Conservation (phyloP, 2,329 filamentous ascomycete species). For the Pseudocercospora pini-densiflorae region DNA sequence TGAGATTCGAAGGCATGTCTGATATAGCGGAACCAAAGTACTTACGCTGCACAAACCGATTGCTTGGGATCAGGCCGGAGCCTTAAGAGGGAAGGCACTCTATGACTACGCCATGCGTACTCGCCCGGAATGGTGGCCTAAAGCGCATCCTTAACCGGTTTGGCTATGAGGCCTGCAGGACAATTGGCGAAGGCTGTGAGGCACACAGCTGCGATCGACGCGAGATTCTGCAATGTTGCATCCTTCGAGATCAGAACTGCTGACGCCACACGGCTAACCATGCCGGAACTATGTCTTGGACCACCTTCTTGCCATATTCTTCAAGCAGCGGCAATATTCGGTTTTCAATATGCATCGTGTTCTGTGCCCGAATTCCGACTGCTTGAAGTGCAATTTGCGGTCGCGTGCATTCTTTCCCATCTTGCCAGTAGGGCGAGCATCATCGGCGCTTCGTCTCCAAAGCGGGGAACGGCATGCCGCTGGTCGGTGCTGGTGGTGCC, state of each 20-base stretch:
- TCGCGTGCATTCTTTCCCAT: not conserved
- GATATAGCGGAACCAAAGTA: not conserved
- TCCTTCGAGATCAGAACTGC: not conserved
- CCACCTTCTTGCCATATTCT: too few relatives aligned
- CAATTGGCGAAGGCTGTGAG: not conserved
- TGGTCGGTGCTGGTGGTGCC: not conserved
- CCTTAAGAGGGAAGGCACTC: not conserved
- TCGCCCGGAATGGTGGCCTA: not conserved
- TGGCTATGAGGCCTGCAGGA: not conserved
- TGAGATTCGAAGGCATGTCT: not conserved
- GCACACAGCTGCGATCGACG: constrained; percentile 1
- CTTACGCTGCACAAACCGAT: not conserved
- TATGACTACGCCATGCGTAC: not conserved
- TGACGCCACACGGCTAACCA: not conserved
- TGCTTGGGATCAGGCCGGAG: not conserved
- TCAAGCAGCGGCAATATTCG: too few relatives aligned
- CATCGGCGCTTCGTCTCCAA: not conserved
- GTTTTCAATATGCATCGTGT: too few relatives aligned
- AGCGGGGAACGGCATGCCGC: not conserved
- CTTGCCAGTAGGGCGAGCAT: not conserved
- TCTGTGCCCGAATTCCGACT: too few relatives aligned
- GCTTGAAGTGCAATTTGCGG: not conserved
- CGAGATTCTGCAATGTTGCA: not conserved
- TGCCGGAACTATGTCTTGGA: not conserved
- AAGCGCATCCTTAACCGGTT: constrained; percentile 1